Conservation (phyloP, 2,329 filamentous ascomycete species). For the Herpotrichia juniperi region DNA sequence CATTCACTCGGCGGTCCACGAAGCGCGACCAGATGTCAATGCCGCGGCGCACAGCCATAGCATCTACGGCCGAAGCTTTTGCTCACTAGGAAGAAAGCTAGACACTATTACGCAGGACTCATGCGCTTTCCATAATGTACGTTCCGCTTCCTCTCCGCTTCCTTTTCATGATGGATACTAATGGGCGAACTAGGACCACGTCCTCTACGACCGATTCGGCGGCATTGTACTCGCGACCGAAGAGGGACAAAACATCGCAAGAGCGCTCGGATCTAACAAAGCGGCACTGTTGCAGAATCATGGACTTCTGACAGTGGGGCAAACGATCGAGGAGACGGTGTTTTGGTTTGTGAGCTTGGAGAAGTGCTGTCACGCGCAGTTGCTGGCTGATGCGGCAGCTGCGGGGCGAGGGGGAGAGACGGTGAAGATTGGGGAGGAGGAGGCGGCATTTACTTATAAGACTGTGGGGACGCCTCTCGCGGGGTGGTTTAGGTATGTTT, state of each 20-base stretch:
- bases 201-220: slow-evolving; percentile 59
- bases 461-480: slow-evolving; percentile 65
- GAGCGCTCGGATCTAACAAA: slow-evolving; percentile 55
- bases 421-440: slow-evolving; percentile 70
- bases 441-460: slow-evolving; percentile 71
- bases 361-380: slow-evolving; percentile 60
- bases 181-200: slow-evolving; percentile 56
- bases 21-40: slow-evolving; percentile 63
- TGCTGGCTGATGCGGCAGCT: slow-evolving; percentile 62
- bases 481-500: slow-evolving; percentile 77
- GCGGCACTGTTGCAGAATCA: slow-evolving; percentile 62
- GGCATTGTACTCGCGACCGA: slow-evolving; percentile 60
- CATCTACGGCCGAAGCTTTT: slow-evolving; percentile 67
- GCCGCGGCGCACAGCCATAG: slow-evolving; percentile 65
- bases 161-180: background rate
- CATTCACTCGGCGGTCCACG: slow-evolving; percentile 66
- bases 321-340: slow-evolving; percentile 57
- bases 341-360: slow-evolving; percentile 62
- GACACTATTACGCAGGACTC: slow-evolving; percentile 66
- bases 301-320: slow-evolving; percentile 57
- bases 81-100: slow-evolving; percentile 63
- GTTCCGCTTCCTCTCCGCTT: too few species aligned
- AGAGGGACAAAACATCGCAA: slow-evolving; percentile 60
- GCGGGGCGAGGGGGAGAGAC: slow-evolving; percentile 67
- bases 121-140: slow-evolving; percentile 57